Evolutionary conservation across 805 yeast species (phyloP).

Genomic region (Grigorovia transvaalensis): DNA sequence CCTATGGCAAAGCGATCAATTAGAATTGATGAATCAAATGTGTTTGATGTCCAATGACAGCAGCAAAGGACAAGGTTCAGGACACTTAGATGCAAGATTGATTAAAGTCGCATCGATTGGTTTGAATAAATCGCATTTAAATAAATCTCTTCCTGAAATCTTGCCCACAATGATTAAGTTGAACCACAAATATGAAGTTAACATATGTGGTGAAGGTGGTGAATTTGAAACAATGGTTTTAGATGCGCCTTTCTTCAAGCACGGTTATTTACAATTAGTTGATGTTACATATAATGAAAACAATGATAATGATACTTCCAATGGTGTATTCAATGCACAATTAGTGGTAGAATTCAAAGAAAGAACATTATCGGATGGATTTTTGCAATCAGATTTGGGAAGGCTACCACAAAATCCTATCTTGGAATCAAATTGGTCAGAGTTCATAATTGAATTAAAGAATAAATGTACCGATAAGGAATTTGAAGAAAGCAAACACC

Average conservation of each 20-base stretch:
- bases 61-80: constrained; percentile 2
- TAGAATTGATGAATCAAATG: constrained; percentile 75
- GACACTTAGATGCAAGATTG: constrained; percentile 60
- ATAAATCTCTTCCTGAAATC: constrained; percentile 52
- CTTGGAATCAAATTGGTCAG: constrained; percentile 18
- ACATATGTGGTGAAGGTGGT: constrained; percentile 98
- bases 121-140: constrained; percentile 53
- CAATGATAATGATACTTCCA: constrained; percentile 30
- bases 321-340: constrained; percentile 61
- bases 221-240: constrained; percentile 91
- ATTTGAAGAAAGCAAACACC: neutral
- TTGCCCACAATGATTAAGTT: constrained; percentile 47
- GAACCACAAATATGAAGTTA: constrained; percentile 64
- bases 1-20: constrained; percentile 85
- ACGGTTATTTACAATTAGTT: constrained; percentile 37
- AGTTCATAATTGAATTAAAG: constrained; percentile 4
- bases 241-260: constrained; percentile 75
- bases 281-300: constrained; percentile 26
- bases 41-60: constrained; percentile 29
- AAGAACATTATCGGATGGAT: constrained; percentile 20
- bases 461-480: too few relatives aligned
- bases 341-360: constrained; percentile 43
- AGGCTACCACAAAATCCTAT: constrained; percentile 26
- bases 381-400: constrained; percentile 24
- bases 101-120: constrained; percentile 94